Evolutionary conservation across 2,329 filamentous ascomycete genomes (phyloP).

Genomic region (Cryphonectria naterciae): DNA sequence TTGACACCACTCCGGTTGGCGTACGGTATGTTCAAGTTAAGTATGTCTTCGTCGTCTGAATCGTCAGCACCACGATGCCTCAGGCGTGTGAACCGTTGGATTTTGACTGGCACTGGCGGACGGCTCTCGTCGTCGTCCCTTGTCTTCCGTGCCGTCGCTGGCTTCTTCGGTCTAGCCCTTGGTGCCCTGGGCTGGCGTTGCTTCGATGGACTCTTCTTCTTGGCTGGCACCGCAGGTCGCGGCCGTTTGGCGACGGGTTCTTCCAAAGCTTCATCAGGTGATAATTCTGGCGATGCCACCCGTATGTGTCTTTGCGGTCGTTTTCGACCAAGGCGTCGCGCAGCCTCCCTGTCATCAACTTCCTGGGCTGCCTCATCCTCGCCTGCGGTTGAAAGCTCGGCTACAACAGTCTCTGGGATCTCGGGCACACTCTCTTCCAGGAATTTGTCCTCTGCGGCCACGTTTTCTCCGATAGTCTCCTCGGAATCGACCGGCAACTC

Average conservation of each 20-base stretch:
- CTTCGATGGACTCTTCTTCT: conserved; percentile 45
- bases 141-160: conserved; percentile 27
- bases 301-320: conserved; percentile 44
- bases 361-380: conserved; percentile 44
- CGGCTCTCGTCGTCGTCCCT: conserved; percentile 29
- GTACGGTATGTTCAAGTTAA: conserved; percentile 58
- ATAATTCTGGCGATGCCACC: conserved; percentile 48
- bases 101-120: conserved; percentile 22
- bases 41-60: conserved; percentile 47
- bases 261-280: conserved; percentile 42
- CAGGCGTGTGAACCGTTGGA: conserved; percentile 60
- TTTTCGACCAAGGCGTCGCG: conserved; percentile 47
- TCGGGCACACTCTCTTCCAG: conserved; percentile 5
- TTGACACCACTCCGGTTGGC: conserved; percentile 60
- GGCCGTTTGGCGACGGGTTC: conserved; percentile 44
- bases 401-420: conserved; percentile 29
- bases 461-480: not conserved
- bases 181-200: conserved; percentile 41
- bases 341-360: conserved; percentile 48
- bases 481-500: conserved; percentile 12
- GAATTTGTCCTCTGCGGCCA: conserved; percentile 10
- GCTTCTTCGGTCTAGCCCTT: conserved; percentile 22
- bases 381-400: conserved; percentile 25
- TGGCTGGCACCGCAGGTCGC: conserved; percentile 34
- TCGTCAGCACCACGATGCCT: conserved; percentile 46